These are phyloP conservation scores for Phytophthora crassamura DNA, from an alignment of 352 stramenopile genomes.

Conservation along the genomic window DNA sequence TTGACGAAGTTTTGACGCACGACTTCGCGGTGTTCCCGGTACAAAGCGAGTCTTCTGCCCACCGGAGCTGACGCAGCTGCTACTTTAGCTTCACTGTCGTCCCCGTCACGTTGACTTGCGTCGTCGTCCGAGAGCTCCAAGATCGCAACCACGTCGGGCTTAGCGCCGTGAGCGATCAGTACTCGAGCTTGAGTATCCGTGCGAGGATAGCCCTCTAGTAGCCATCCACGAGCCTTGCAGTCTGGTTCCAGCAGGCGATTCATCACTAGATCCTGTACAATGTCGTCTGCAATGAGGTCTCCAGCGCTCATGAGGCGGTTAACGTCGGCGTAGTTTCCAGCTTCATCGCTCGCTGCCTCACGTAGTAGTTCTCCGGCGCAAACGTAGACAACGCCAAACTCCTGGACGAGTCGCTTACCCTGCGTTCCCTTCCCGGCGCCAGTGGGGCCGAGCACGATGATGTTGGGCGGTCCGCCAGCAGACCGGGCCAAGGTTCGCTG, in stretches of 20 bases:
- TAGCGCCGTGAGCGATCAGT: constrained; percentile 76
- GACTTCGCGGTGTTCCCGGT: constrained; percentile 80
- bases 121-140: constrained; percentile 93
- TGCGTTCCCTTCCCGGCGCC: constrained; percentile 96
- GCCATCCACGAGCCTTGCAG: constrained; percentile 89
- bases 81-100: constrained; percentile 63
- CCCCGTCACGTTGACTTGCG: constrained; percentile 79
- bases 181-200: constrained; percentile 92
- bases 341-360: constrained; percentile 76
- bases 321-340: constrained; percentile 67
- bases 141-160: constrained; percentile 91
- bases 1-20: constrained; percentile 84
- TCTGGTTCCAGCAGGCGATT: constrained; percentile 86
- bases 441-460: constrained; percentile 93
- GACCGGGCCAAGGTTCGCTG: constrained; percentile 8
- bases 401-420: constrained; percentile 87
- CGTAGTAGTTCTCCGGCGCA: constrained; percentile 94
- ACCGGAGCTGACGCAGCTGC: constrained; percentile 9
- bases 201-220: constrained; percentile 95
- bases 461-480: constrained; percentile 44
- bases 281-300: constrained; percentile 91
- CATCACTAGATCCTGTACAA: constrained; percentile 91
- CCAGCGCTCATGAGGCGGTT: constrained; percentile 89
- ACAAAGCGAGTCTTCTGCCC: constrained; percentile 67
- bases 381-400: constrained; percentile 93